Percentiles rank a stretch among this genome's conserved stretches.
phyloP scores from a whole-genome alignment of 805 yeast genomes.

The Saccharomycopsis olivae region DNA sequence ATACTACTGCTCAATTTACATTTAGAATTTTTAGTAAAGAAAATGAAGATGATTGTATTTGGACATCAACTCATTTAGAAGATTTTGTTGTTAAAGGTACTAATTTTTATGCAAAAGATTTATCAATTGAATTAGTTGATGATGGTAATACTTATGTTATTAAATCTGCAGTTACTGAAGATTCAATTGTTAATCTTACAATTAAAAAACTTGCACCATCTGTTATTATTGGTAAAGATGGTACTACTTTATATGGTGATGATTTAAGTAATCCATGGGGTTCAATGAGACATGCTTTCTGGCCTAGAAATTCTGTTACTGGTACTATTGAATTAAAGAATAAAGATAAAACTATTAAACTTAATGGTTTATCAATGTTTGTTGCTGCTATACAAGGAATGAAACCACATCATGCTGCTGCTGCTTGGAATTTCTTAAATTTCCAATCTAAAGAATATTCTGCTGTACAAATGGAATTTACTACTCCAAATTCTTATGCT shows the following conservation, averaged over 20 bases:
- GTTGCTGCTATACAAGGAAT: constrained; percentile 97
- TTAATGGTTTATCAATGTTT: constrained; percentile 52
- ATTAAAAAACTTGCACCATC: constrained; percentile 61
- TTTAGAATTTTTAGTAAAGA: constrained; percentile 61
- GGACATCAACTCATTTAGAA: constrained; percentile 90
- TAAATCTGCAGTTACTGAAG: constrained; percentile 55
- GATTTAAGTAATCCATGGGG: constrained; percentile 90
- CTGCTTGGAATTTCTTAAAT: constrained; percentile 88
- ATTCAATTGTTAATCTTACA: constrained; percentile 59
- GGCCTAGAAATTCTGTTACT: constrained; percentile 76
- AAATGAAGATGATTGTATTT: constrained; percentile 43
- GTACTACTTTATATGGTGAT: constrained; percentile 79
- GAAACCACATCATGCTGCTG: constrained; percentile 99
- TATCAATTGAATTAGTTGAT: constrained; percentile 50
- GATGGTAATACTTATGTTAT: constrained; percentile 44
- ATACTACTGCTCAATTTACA: constrained; percentile 88
- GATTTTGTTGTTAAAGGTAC: constrained; percentile 65
- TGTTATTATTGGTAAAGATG: constrained; percentile 83
- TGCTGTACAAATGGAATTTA: constrained; percentile 88
- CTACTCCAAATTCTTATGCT: constrained; percentile 87
- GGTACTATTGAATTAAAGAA: constrained; percentile 43
- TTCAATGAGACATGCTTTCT: constrained; percentile 86
- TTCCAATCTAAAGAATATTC: constrained; percentile 69
- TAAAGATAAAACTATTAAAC: constrained; percentile 24
- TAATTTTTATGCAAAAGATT: constrained; percentile 68